Base-by-base conservation (phyloP, 176 grass and related monocot species). In the Lolium perenne region DNA sequence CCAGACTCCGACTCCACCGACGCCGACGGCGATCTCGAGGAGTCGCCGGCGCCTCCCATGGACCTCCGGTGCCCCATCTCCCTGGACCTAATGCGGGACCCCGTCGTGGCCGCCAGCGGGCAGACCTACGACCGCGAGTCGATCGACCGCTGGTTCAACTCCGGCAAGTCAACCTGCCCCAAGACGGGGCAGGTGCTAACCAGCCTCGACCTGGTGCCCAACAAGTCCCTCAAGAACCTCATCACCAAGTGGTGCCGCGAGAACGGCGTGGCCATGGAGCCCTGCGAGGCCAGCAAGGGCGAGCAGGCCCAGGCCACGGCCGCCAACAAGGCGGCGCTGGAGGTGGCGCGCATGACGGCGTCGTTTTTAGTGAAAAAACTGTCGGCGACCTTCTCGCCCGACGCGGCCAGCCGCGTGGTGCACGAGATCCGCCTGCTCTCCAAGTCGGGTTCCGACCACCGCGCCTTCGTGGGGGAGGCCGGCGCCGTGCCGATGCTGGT, bases 11-110 rank as follows among this genome's bases (percentile, higher is more conserved):
- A 89, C 47, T 35, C 32, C 41, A 82, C 67, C 60, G 80, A 64
- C 61, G 61, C 10, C 56, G 56, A 83, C 7, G 89, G 71, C 29
- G 91, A 80, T 35, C 2, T 35, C 38, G 91, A 14, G 8, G 86
- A 95, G 45, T 75, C 86, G 2, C 87, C 88, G 8, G 51, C 87
- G 55, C 90, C 91, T 26, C 97, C 94, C 1, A 82, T 68, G 78
- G 97, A 99, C 79, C 95, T 99, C 85, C 89, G 97, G 20, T 99
- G 97, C 94, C 92, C 97, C 4, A 95, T 99, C 84, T 91, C 94
- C 0, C 97, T 99, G 67, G 97, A 99, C 13, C 77, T 99, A 62
- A 99, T 99, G 87, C 87, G 81, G 43, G 97, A 99, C 17, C 97
- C 97, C 12, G 90, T 99, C 14, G 90, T 99, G 35, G 90, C 92